Percentiles rank a stretch among this genome's conserved stretches.
phyloP scores from a whole-genome alignment of 176 grass and related monocot genomes.

The Elaeis guineensis region DNA sequence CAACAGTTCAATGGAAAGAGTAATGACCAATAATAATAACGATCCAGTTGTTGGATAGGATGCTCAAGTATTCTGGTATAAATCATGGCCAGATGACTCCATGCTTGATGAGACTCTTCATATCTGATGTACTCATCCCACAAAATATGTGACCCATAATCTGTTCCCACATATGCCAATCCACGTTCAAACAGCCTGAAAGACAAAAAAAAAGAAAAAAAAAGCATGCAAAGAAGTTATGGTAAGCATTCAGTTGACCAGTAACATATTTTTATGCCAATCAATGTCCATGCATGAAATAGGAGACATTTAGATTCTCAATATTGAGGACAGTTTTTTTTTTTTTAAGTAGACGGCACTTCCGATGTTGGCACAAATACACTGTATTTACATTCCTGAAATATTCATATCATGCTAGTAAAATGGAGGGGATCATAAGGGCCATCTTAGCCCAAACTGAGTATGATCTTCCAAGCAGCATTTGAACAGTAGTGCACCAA shows the following conservation, averaged over 20 bases:
- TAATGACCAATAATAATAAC: conserved; percentile 86
- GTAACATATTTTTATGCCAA: too few species aligned
- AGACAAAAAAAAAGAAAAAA: conserved; percentile 2
- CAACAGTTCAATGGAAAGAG: background rate
- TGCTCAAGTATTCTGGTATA: conserved; percentile 91
- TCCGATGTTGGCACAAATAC: conserved; percentile 8
- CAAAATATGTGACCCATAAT: conserved; percentile 75
- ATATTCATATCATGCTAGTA: background rate
- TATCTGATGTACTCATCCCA: conserved; percentile 99
- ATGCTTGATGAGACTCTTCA: conserved; percentile 95
- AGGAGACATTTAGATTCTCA: too few species aligned
- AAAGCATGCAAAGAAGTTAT: background rate
- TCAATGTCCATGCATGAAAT: too few species aligned
- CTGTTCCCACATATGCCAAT: conserved; percentile 93
- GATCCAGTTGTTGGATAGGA: conserved; percentile 94
- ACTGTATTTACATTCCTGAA: conserved; percentile 29
- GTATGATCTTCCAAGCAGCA: conserved; percentile 18
- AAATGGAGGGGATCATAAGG: background rate
- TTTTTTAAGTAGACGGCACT: background rate
- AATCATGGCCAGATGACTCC: conserved; percentile 82
- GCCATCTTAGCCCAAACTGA: conserved; percentile 16
- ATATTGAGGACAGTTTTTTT: too few species aligned
- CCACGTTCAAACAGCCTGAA: conserved; percentile 87
- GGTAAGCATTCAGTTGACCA: too few species aligned
- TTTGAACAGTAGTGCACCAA: conserved; percentile 16